These are phyloP conservation scores for Lippia alba DNA, from an alignment of 305 asterid species.

Conservation along the genomic window DNA sequence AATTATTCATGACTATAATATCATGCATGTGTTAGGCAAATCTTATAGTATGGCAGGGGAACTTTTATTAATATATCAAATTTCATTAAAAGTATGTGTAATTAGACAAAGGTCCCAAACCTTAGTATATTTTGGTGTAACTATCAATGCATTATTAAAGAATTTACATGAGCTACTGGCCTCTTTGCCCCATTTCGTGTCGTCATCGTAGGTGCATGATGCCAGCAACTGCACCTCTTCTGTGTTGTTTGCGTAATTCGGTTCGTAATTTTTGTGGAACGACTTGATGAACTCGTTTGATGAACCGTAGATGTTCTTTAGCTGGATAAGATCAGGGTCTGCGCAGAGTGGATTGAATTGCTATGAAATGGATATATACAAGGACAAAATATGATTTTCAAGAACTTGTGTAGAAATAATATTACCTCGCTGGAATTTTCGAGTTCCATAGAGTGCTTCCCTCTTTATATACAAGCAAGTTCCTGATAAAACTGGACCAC, in stretches of 20 bases:
- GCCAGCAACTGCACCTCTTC: conserved; percentile 47
- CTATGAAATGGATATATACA: neutral
- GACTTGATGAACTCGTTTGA: conserved; percentile 57
- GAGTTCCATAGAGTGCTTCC: conserved; percentile 51
- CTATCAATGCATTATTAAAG: too few species aligned
- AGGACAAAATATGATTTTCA: neutral
- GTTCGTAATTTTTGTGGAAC: conserved; percentile 25
- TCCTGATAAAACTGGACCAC: conserved; percentile 62
- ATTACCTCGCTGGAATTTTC: conserved; percentile 34
- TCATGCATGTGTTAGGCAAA: too few species aligned
- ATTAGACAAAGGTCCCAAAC: too few species aligned
- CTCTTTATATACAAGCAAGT: conserved; percentile 66
- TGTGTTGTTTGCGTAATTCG: neutral
- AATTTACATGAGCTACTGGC: conserved; percentile 31
- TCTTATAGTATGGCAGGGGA: too few species aligned
- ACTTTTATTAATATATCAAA: too few species aligned
- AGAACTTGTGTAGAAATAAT: neutral
- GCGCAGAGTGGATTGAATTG: neutral
- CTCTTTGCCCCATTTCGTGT: conserved; percentile 66
- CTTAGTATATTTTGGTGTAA: too few species aligned
- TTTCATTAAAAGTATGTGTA: too few species aligned
- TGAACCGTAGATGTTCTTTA: conserved; percentile 47
- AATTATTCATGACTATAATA: too few species aligned
- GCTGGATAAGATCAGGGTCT: conserved; percentile 44
- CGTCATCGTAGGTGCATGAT: conserved; percentile 52